Percentiles rank a stretch among this genome's conserved stretches.
These are phyloP conservation scores for Epichloe gansuensis DNA, from an alignment of 2,329 filamentous ascomycete species.

Conservation along the genomic window DNA sequence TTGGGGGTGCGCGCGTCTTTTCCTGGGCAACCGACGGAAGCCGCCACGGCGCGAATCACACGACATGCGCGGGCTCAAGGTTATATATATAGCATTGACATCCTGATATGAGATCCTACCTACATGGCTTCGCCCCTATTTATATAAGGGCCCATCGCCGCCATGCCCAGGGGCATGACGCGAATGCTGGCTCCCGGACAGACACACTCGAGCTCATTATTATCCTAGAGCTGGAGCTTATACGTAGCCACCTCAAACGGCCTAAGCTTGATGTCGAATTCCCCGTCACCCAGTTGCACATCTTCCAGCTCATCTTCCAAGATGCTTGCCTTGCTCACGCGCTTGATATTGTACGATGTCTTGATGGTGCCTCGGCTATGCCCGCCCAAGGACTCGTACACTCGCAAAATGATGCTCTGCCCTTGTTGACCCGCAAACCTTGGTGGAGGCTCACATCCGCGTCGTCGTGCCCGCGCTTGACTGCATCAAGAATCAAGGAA, in stretches of 20 bases:
- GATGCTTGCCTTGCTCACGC: constrained; percentile 72
- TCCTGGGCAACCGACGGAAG: no score
- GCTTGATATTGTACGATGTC: constrained; percentile 58
- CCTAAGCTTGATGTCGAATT: constrained; percentile 53
- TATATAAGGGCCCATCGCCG: neutral
- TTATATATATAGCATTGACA: no score
- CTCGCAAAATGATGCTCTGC: constrained; percentile 66
- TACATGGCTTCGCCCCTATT: neutral
- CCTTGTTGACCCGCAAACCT: constrained; percentile 51
- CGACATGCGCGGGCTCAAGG: no score
- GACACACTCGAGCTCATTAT: constrained; percentile 14
- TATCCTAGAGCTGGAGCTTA: constrained; percentile 42
- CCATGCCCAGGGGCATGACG: constrained; percentile 8
- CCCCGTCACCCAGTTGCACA: constrained; percentile 35
- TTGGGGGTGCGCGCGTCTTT: no score
- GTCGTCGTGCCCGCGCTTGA: constrained; percentile 90
- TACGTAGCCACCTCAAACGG: constrained; percentile 82
- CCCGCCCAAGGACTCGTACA: constrained; percentile 85
- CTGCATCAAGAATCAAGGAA: constrained; percentile 69
- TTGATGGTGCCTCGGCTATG: constrained; percentile 59
- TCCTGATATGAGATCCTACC: neutral
- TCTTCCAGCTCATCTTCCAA: constrained; percentile 77
- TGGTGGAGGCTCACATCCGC: constrained; percentile 55
- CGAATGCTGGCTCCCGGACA: constrained; percentile 12
- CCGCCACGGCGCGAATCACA: no score